These are phyloP conservation scores for Penicillium sp. DNA, from an alignment of 2,329 filamentous ascomycete species.

Conservation along the genomic window DNA sequence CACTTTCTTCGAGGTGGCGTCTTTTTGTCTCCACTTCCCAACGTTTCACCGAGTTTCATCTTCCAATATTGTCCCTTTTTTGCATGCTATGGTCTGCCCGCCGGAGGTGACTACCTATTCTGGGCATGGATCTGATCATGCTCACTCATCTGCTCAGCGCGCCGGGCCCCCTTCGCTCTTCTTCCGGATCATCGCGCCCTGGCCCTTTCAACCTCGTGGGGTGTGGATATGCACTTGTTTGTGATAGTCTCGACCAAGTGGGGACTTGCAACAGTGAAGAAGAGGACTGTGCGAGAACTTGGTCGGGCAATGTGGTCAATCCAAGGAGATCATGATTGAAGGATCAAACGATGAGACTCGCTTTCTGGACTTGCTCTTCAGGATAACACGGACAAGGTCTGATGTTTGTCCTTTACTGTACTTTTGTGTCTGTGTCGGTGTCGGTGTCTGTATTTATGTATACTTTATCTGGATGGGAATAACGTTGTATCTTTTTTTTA, in stretches of 20 bases:
- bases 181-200: constrained; percentile 9
- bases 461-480: constrained; percentile 8
- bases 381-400: not conserved
- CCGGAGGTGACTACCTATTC: constrained; percentile 18
- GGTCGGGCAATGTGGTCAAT: not conserved
- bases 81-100: not conserved
- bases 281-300: not conserved
- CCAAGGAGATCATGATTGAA: not conserved
- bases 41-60: constrained; percentile 21
- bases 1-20: not conserved
- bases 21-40: constrained; percentile 7
- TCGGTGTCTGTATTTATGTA: not conserved
- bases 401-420: not conserved
- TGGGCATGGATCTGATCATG: not conserved
- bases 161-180: not conserved
- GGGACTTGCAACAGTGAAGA: constrained; percentile 5
- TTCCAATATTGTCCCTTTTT: constrained; percentile 3
- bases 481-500: constrained; percentile 7
- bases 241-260: constrained; percentile 13
- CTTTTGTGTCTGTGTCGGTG: not conserved
- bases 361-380: not conserved
- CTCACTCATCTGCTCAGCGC: not conserved
- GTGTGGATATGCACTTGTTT: constrained; percentile 17
- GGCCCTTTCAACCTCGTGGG: constrained; percentile 7
- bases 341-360: constrained; percentile 4